phyloP scores from a whole-genome alignment of 1,139 yeast species.

The Meyerozyma carpophila region DNA sequence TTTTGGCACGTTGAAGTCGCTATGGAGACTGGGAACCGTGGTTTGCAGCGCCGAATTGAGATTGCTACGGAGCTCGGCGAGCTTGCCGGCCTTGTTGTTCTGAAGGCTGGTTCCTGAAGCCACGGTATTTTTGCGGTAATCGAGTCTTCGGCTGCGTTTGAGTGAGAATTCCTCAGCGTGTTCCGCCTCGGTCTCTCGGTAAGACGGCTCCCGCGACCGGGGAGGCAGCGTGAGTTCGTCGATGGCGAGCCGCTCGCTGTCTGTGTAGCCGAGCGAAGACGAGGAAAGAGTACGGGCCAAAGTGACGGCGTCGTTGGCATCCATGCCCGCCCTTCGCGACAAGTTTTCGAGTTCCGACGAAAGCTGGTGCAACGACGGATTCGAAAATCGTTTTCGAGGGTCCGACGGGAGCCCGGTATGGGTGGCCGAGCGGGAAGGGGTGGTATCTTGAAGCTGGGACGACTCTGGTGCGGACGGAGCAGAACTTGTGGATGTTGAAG shows the following conservation, averaged over 20 bases:
- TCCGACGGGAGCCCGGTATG: not conserved
- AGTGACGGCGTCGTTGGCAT: conserved; percentile 68
- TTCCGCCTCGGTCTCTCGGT: not conserved
- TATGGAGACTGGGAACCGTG: conserved; percentile 8
- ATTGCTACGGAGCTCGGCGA: conserved; percentile 28
- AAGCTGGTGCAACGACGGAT: conserved; percentile 62
- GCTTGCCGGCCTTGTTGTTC: conserved; percentile 23
- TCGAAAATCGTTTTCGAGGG: conserved; percentile 16
- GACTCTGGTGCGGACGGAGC: not conserved
- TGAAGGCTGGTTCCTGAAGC: conserved; percentile 27
- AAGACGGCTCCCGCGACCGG: conserved; percentile 1
- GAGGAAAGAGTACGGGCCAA: conserved; percentile 67
- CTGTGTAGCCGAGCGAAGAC: conserved; percentile 52
- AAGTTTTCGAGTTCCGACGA: conserved; percentile 62
- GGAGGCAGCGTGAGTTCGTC: conserved; percentile 23
- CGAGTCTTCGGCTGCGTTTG: conserved; percentile 37
- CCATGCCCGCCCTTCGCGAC: conserved; percentile 67
- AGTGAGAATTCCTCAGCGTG: conserved; percentile 25
- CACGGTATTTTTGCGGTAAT: conserved; percentile 28
- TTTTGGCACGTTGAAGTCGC: conserved; percentile 6
- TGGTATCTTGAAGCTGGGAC: not conserved
- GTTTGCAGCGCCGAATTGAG: conserved; percentile 11
- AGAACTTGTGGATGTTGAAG: not conserved
- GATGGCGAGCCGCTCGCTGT: conserved; percentile 44
- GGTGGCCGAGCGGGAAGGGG: not conserved